Conservation (phyloP, 192 early-diverging fungal species). For the Irineochytrium annulatum region DNA sequence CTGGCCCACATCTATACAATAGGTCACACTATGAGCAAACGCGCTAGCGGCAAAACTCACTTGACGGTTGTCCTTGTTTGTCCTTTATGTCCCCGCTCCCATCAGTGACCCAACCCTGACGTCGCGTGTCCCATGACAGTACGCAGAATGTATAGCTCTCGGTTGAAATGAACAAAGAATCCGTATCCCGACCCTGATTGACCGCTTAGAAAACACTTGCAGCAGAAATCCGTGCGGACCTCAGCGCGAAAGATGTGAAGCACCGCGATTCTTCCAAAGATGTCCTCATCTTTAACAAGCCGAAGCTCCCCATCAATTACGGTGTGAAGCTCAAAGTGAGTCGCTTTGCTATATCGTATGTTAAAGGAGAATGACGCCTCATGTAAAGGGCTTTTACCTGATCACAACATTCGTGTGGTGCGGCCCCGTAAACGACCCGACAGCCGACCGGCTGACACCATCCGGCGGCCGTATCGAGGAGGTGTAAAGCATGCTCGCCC, state of each 20-base stretch:
- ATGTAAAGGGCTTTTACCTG: no score
- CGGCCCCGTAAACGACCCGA: no score
- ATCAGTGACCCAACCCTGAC: background rate
- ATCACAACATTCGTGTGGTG: no score
- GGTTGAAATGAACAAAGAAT: background rate
- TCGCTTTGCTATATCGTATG: conserved; percentile 26
- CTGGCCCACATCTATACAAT: no score
- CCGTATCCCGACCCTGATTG: background rate
- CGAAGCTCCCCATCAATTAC: conserved; percentile 38
- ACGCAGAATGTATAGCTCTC: conserved; percentile 11
- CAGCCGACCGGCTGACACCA: no score
- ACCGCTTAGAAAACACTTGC: conserved; percentile 9
- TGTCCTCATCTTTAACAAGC: conserved; percentile 49
- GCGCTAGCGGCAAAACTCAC: background rate
- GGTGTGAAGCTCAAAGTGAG: conserved; percentile 28
- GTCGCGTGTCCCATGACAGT: background rate
- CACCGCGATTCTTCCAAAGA: conserved; percentile 67
- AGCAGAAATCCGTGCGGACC: no score
- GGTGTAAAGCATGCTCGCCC: no score
- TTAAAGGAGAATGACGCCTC: no score
- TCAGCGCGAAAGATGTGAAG: conserved; percentile 46
- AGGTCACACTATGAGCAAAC: conserved; percentile 3
- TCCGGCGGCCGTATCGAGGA: no score
- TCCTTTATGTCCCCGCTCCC: conserved; percentile 24
- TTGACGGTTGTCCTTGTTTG: conserved; percentile 44